Conservation (phyloP, 805 yeast genomes). For the Saturnispora halmiae region DNA sequence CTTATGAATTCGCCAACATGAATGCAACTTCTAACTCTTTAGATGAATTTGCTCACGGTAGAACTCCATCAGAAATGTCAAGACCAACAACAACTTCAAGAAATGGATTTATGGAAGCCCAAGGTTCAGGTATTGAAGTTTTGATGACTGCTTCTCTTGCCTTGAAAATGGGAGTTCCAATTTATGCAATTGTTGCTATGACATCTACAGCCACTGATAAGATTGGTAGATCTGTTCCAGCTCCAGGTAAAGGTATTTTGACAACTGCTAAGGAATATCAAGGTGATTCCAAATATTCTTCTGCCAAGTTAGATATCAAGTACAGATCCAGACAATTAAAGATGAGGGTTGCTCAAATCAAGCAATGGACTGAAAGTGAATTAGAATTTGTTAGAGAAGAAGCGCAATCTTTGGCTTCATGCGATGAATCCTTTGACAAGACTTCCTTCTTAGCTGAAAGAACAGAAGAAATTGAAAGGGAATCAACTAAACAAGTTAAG, state of each 20-base stretch:
- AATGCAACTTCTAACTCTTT: constrained; percentile 90
- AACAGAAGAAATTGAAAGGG: constrained; percentile 77
- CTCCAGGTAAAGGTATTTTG: constrained; percentile 99
- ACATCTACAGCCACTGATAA: constrained; percentile 97
- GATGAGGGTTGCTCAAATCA: constrained; percentile 67
- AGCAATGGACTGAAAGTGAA: constrained; percentile 80
- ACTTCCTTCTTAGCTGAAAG: constrained; percentile 64
- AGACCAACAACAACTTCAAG: constrained; percentile 96
- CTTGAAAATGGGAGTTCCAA: constrained; percentile 97
- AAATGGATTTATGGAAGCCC: constrained; percentile 98
- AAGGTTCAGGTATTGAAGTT: constrained; percentile 97
- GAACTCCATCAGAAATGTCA: constrained; percentile 98
- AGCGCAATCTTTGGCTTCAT: constrained; percentile 42
- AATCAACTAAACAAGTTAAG: constrained; percentile 73
- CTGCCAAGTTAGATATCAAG: constrained; percentile 77
- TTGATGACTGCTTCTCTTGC: constrained; percentile 94
- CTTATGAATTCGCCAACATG: constrained; percentile 97
- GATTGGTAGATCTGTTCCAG: constrained; percentile 98
- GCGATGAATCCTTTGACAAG: constrained; percentile 43
- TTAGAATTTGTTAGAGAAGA: constrained; percentile 61
- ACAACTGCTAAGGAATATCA: constrained; percentile 95
- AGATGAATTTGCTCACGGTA: constrained; percentile 86
- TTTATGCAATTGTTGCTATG: constrained; percentile 89
- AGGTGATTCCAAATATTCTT: constrained; percentile 65
- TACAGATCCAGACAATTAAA: constrained; percentile 90